Conservation (phyloP, 495 filamentous ascomycete species). For the Neurospora hispaniola region DNA sequence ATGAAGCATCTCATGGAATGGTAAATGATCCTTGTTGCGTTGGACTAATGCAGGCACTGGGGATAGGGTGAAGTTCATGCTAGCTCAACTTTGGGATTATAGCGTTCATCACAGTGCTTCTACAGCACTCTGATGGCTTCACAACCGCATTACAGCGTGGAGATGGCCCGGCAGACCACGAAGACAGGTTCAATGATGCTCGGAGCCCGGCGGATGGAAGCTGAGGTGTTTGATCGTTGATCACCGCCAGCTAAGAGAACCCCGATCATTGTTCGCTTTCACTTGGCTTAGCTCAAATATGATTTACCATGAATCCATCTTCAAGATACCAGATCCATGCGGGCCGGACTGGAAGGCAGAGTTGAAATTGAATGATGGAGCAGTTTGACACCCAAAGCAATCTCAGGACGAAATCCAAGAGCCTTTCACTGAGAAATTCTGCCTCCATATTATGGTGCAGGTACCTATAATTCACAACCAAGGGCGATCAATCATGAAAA, state of each 20-base stretch:
- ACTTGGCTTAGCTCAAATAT: not conserved
- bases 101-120: not conserved
- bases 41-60: not conserved
- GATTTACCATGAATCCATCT: not conserved
- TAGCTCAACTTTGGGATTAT: not conserved
- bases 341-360: not conserved
- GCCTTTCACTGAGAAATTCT: not conserved
- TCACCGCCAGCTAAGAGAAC: not conserved
- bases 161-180: not conserved
- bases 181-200: not conserved
- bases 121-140: not conserved
- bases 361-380: not conserved
- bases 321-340: not conserved
- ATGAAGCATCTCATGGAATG: not conserved
- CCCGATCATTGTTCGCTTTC: not conserved
- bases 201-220: not conserved
- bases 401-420: not conserved
- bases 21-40: not conserved
- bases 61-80: not conserved
- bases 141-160: not conserved
- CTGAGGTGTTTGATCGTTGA: not conserved
- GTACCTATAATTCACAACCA: not conserved
- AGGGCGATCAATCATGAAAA: too few relatives aligned
- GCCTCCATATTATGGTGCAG: not conserved
- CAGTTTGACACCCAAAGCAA: not conserved